Evolutionary conservation across 2,329 filamentous ascomycete species (phyloP).

Genomic region (Talaromyces pinophilus): DNA sequence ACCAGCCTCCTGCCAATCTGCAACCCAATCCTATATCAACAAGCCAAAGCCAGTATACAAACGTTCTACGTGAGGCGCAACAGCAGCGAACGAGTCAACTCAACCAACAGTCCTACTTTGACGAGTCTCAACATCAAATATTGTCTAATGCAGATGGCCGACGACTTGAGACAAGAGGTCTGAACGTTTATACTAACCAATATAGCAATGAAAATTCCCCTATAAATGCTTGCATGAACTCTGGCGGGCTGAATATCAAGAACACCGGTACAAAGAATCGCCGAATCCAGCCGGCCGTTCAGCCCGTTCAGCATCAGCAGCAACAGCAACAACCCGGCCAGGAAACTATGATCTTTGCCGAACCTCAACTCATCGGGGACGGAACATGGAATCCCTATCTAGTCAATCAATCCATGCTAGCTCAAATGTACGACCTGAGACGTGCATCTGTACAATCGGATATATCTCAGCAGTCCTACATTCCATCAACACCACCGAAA

Average conservation of each 20-base stretch:
- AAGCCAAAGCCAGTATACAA: slow-evolving; percentile 60
- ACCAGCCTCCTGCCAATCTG: slow-evolving; percentile 65
- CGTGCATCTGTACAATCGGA: slow-evolving; percentile 45
- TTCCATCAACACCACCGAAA: slow-evolving; percentile 64
- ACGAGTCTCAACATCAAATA: slow-evolving; percentile 35
- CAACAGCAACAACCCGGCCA: slow-evolving; percentile 32
- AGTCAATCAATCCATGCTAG: slow-evolving; percentile 27
- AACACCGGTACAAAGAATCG: slow-evolving; percentile 24
- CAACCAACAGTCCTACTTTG: slow-evolving; percentile 43
- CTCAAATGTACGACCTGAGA: slow-evolving; percentile 32
- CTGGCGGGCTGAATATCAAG: slow-evolving; percentile 27
- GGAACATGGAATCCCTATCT: slow-evolving; percentile 33
- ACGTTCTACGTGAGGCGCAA: slow-evolving; percentile 86
- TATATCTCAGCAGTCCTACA: slow-evolving; percentile 40
- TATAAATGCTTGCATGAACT: slow-evolving; percentile 28
- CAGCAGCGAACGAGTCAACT: slow-evolving; percentile 81
- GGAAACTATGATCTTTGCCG: slow-evolving; percentile 26
- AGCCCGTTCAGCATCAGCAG: slow-evolving; percentile 36
- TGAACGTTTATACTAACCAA: slow-evolving; percentile 33
- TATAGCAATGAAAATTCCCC: slow-evolving; percentile 43
- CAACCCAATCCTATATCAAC: slow-evolving; percentile 38
- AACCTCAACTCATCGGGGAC: slow-evolving; percentile 30
- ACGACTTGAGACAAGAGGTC: slow-evolving; percentile 35
- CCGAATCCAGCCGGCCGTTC: slow-evolving; percentile 31
- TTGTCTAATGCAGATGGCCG: slow-evolving; percentile 32